These are phyloP conservation scores for Pichia sp. DNA, from an alignment of 1,139 yeast genomes.

Conservation along the genomic window DNA sequence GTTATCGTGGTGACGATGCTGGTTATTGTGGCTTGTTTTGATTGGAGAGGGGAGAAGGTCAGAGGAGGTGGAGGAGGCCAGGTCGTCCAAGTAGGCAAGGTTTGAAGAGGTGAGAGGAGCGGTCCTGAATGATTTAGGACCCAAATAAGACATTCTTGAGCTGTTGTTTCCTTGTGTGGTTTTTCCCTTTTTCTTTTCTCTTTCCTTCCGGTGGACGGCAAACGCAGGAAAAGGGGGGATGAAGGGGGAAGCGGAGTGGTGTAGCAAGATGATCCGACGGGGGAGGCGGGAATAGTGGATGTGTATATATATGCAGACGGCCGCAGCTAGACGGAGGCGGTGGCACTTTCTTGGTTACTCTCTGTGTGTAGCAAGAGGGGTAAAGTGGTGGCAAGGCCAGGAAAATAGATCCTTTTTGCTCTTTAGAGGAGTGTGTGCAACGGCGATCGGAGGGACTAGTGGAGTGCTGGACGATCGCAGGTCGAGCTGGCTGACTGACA, in stretches of 20 bases:
- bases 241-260: background rate
- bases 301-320: background rate
- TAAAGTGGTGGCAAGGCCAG: background rate
- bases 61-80: background rate
- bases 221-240: background rate
- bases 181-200: background rate
- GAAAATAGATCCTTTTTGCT: slow-evolving; percentile 1
- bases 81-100: slow-evolving; percentile 14
- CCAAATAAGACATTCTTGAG: slow-evolving; percentile 31
- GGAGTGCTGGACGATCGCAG: too few species aligned
- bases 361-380: background rate
- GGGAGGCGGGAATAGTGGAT: background rate
- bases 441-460: too few species aligned
- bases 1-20: too few species aligned
- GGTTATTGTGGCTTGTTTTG: background rate
- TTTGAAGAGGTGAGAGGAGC: slow-evolving; percentile 31
- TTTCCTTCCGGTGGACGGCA: background rate
- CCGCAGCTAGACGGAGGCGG: too few species aligned
- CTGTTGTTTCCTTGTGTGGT: background rate
- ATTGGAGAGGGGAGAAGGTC: background rate
- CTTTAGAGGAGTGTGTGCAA: background rate
- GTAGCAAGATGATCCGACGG: background rate
- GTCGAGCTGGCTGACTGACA: too few species aligned
- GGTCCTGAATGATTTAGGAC: slow-evolving; percentile 33
- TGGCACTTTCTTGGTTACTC: too few species aligned